These are phyloP conservation scores for Botrytis medusae DNA, from an alignment of 2,329 filamentous ascomycete genomes.

Conservation along the genomic window DNA sequence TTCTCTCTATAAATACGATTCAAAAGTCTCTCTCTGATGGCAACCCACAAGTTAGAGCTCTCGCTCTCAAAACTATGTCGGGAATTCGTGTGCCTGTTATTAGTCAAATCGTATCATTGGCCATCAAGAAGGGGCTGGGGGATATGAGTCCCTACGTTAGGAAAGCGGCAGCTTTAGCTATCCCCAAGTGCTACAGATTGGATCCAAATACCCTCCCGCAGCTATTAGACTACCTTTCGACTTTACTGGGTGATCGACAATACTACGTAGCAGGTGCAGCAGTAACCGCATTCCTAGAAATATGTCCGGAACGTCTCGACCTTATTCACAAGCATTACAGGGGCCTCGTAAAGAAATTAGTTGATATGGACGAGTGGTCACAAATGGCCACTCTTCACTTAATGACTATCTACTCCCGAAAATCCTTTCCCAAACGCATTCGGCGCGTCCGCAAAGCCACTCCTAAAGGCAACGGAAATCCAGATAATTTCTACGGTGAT, in stretches of 20 bases:
- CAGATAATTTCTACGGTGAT: constrained; percentile 78
- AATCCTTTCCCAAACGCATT: constrained; percentile 76
- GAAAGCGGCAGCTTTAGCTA: constrained; percentile 87
- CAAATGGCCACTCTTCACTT: constrained; percentile 81
- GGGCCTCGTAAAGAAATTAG: constrained; percentile 79
- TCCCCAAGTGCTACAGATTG: constrained; percentile 92
- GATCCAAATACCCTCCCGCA: constrained; percentile 85
- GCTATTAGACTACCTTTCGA: constrained; percentile 76
- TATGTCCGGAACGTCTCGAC: constrained; percentile 85
- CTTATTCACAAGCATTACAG: constrained; percentile 90
- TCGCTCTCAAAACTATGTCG: constrained; percentile 95
- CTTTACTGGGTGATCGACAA: constrained; percentile 82
- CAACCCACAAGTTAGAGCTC: constrained; percentile 85
- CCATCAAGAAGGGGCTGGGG: constrained; percentile 88
- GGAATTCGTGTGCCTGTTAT: constrained; percentile 97
- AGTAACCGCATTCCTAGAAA: constrained; percentile 81
- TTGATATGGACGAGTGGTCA: constrained; percentile 99
- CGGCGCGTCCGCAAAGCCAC: constrained; percentile 50
- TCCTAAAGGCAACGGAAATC: constrained; percentile 48
- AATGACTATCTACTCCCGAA: constrained; percentile 80
- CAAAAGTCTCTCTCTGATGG: constrained; percentile 94
- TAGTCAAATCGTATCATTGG: constrained; percentile 92
- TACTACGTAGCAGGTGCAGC: constrained; percentile 97
- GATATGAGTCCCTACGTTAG: constrained; percentile 96
- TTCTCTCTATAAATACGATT: constrained; percentile 97